Evolutionary conservation across 2,329 filamentous ascomycete species (phyloP).

Genomic region (Diaporthe sp.): DNA sequence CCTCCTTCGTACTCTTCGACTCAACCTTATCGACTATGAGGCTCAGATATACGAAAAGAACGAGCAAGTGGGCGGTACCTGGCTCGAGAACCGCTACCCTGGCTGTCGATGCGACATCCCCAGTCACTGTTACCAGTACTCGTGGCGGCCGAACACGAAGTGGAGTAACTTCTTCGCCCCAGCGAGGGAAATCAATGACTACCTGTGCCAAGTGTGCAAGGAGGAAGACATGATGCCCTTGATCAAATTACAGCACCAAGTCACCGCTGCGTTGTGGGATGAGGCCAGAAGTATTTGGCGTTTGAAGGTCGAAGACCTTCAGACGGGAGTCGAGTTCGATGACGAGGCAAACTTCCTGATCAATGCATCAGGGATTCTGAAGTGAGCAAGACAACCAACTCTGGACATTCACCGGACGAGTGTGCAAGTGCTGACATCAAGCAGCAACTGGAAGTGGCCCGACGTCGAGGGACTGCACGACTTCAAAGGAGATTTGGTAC

Average conservation of each 20-base stretch:
- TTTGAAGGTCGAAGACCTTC: constrained; percentile 56
- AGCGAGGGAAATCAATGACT: constrained; percentile 68
- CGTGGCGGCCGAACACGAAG: constrained; percentile 70
- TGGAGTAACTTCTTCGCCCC: constrained; percentile 72
- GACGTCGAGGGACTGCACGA: constrained; percentile 60
- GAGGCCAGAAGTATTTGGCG: constrained; percentile 59
- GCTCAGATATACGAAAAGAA: constrained; percentile 71
- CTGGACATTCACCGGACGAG: constrained; percentile 9
- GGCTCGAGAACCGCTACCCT: constrained; percentile 72
- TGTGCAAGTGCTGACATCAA: constrained; percentile 28
- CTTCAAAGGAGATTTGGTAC: constrained; percentile 65
- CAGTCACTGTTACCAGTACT: constrained; percentile 74
- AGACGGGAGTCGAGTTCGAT: constrained; percentile 55
- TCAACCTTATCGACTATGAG: constrained; percentile 59
- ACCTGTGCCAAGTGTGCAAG: constrained; percentile 63
- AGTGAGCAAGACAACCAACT: constrained; percentile 54
- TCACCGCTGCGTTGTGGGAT: constrained; percentile 61
- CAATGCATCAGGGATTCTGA: constrained; percentile 66
- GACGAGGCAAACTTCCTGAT: constrained; percentile 64
- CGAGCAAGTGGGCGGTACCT: constrained; percentile 68
- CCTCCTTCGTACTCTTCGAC: constrained; percentile 60
- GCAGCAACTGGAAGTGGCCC: constrained; percentile 67
- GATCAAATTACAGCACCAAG: constrained; percentile 60
- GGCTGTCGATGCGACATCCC: constrained; percentile 71
- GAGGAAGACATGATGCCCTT: constrained; percentile 60